phyloP scores from a whole-genome alignment of 148 eudicot species.

The Vaccinium vitisidaea region DNA sequence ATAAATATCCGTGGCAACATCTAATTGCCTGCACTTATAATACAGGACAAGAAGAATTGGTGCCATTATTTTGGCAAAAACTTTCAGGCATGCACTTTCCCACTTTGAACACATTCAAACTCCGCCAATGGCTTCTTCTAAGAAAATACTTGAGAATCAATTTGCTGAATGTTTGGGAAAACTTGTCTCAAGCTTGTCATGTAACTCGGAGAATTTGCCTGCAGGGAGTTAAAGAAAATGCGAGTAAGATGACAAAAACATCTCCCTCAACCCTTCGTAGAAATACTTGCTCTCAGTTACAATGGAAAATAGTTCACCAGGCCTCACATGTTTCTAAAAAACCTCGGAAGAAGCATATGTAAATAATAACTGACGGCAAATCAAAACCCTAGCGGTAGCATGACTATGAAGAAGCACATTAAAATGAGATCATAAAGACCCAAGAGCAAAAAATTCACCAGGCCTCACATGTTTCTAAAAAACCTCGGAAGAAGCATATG shows the following conservation, averaged over 20 bases:
- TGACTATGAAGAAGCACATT: neutral
- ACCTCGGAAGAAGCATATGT: neutral
- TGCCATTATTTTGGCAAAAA: neutral
- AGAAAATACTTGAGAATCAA: no score
- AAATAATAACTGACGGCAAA: neutral
- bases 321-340: neutral
- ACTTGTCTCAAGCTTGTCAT: no score
- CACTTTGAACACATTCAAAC: no score
- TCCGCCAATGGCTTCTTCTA: no score
- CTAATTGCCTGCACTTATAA: no score
- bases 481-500: neutral
- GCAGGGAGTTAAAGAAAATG: no score
- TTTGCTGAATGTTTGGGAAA: no score
- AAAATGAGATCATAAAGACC: neutral
- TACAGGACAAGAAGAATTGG: neutral
- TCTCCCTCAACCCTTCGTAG: no score
- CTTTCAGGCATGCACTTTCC: neutral
- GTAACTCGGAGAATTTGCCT: no score
- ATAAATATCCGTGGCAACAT: no score
- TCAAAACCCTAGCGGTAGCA: neutral
- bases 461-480: neutral
- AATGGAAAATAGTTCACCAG: neutral
- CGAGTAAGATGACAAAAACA: no score
- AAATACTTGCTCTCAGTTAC: no score
- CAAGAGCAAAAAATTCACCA: neutral